phyloP scores from a whole-genome alignment of 164 flowering plant genomes.

The Annona squamosa region DNA sequence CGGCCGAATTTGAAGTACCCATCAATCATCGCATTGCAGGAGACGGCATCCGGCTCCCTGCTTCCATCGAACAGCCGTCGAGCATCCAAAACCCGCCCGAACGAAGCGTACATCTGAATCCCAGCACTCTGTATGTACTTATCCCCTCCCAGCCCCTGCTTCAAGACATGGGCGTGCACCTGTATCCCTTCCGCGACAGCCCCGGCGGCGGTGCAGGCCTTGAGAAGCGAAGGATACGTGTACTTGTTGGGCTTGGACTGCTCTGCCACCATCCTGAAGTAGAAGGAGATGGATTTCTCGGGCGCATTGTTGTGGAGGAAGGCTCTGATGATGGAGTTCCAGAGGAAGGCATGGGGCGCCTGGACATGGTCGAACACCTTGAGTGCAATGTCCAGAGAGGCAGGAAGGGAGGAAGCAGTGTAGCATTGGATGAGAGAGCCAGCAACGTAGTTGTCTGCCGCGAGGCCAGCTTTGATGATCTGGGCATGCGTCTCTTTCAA shows the following conservation, averaged over 20 bases:
- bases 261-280: conserved; percentile 27
- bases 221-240: conserved; percentile 40
- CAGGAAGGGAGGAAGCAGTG: conserved; percentile 20
- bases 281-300: conserved; percentile 22
- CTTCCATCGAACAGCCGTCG: conserved; percentile 26
- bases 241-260: conserved; percentile 38
- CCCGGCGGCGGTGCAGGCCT: conserved; percentile 26
- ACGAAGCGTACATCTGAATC: conserved; percentile 42
- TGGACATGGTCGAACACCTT: conserved; percentile 29
- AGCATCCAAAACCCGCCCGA: conserved; percentile 26
- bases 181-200: conserved; percentile 35
- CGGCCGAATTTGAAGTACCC: conserved; percentile 42
- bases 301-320: conserved; percentile 33
- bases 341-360: conserved; percentile 38
- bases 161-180: conserved; percentile 39
- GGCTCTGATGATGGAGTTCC: conserved; percentile 41
- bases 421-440: conserved; percentile 42
- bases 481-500: conserved; percentile 41
- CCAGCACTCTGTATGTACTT: conserved; percentile 38
- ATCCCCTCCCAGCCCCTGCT: conserved; percentile 33
- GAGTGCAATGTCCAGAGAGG: conserved; percentile 22
- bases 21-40: conserved; percentile 52
- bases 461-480: conserved; percentile 26
- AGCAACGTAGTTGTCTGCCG: conserved; percentile 36
- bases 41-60: conserved; percentile 31